phyloP scores from a whole-genome alignment of 495 filamentous ascomycete genomes.

The Sphaerosporella brunnea region DNA sequence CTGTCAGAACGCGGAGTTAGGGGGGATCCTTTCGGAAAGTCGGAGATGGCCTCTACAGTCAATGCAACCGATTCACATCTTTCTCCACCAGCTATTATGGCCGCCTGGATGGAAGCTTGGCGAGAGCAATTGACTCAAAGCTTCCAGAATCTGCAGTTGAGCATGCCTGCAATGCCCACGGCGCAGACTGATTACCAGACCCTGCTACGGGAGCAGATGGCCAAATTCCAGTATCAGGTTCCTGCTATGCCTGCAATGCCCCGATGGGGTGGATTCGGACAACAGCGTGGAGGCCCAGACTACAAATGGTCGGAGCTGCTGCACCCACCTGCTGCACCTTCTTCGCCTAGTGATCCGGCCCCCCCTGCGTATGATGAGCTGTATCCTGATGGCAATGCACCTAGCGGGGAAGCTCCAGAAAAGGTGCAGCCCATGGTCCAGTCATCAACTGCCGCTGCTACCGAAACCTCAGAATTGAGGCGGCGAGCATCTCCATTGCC shows the following conservation, averaged over 20 bases:
- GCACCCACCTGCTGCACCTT: conserved; percentile 33
- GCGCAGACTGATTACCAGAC: conserved; percentile 31
- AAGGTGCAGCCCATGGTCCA: conserved; percentile 34
- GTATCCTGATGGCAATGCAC: conserved; percentile 38
- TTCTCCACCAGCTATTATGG: conserved; percentile 42
- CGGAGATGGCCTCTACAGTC: conserved; percentile 26
- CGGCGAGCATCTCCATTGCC: too few relatives aligned
- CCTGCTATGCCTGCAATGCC: conserved; percentile 19
- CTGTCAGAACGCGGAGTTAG: conserved; percentile 21
- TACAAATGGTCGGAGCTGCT: conserved; percentile 54
- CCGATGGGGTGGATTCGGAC: conserved; percentile 21
- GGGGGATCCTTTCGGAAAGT: too few relatives aligned
- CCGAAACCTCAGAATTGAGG: too few relatives aligned
- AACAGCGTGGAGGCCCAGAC: conserved; percentile 36
- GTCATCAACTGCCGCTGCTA: too few relatives aligned
- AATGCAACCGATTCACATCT: conserved; percentile 30
- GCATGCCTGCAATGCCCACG: conserved; percentile 41
- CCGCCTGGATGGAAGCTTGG: conserved; percentile 36
- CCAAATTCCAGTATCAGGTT: conserved; percentile 24
- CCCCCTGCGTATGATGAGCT: conserved; percentile 73
- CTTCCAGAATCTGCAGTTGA: conserved; percentile 51
- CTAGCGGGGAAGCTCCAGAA: conserved; percentile 25
- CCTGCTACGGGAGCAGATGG: conserved; percentile 19
- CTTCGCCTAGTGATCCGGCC: conserved; percentile 27
- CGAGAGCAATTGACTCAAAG: conserved; percentile 66